These are phyloP conservation scores for Bassia scoparia DNA, from an alignment of 148 eudicot species.

Conservation along the genomic window DNA sequence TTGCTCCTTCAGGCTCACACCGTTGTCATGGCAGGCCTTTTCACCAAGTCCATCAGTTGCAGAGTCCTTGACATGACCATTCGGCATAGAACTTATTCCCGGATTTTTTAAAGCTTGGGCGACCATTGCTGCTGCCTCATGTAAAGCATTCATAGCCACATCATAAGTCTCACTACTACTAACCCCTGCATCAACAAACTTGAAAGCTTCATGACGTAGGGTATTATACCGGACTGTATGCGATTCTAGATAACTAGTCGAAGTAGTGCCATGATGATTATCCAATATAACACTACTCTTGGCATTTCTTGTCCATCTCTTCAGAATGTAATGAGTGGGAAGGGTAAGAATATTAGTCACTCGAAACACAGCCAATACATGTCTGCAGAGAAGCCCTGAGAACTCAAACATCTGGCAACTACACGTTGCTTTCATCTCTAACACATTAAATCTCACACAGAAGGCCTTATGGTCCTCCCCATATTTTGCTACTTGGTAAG, in stretches of 20 bases:
- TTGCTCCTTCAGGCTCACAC: slow-evolving; percentile 22
- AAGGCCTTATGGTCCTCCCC: slow-evolving; percentile 48
- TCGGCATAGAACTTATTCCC: slow-evolving; percentile 27
- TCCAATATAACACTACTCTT: slow-evolving; percentile 53
- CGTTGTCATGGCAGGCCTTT: slow-evolving; percentile 12
- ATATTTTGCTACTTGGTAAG: slow-evolving; percentile 45
- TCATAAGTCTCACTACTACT: slow-evolving; percentile 41
- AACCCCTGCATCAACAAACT: slow-evolving; percentile 50
- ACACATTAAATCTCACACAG: slow-evolving; percentile 38
- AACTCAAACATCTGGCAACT: slow-evolving; percentile 66
- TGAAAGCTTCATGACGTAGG: slow-evolving; percentile 46
- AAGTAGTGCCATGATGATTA: slow-evolving; percentile 22
- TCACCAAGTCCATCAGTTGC: slow-evolving; percentile 18
- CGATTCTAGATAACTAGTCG: slow-evolving; percentile 39
- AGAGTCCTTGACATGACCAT: slow-evolving; percentile 21
- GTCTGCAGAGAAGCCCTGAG: slow-evolving; percentile 56
- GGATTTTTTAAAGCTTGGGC: slow-evolving; percentile 26
- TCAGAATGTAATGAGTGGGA: slow-evolving; percentile 47
- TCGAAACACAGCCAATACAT: slow-evolving; percentile 50
- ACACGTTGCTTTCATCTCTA: slow-evolving; percentile 48
- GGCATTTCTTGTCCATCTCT: slow-evolving; percentile 62
- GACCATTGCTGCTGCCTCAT: slow-evolving; percentile 45
- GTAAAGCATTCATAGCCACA: slow-evolving; percentile 45
- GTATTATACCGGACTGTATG: slow-evolving; percentile 46
- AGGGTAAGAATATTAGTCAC: slow-evolving; percentile 54